phyloP scores from a whole-genome alignment of 2,329 filamentous ascomycete species.

The Phoma herbarum region DNA sequence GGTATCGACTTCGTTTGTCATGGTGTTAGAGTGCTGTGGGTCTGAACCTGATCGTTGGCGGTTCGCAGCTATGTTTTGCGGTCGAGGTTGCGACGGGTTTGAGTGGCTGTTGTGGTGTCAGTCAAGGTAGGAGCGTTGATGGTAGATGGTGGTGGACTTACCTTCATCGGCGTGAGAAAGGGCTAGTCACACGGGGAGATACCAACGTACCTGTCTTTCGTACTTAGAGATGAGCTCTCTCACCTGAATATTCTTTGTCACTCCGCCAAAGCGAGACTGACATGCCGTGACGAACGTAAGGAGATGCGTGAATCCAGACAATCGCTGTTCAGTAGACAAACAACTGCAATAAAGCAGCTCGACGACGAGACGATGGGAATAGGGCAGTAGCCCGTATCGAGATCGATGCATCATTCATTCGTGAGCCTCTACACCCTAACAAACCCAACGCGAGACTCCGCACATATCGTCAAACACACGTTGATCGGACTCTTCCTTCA shows the following conservation, averaged over 20 bases:
- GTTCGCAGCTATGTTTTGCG: not conserved
- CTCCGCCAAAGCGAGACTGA: not conserved
- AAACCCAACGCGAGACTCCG: not conserved
- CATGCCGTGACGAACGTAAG: not conserved
- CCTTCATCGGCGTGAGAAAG: not conserved
- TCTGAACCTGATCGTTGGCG: not conserved
- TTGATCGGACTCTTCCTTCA: not conserved
- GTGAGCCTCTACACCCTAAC: not conserved
- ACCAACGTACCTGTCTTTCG: not conserved
- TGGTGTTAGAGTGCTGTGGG: constrained; percentile 1
- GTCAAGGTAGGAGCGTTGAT: not conserved
- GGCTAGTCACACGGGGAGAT: not conserved
- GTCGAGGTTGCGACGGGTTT: not conserved
- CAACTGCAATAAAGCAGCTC: not conserved
- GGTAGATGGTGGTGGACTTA: not conserved
- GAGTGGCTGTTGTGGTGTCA: not conserved
- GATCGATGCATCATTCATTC: not conserved
- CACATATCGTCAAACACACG: not conserved
- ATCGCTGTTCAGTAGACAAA: not conserved
- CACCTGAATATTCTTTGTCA: not conserved
- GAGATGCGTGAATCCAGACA: not conserved
- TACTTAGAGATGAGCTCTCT: not conserved
- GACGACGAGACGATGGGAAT: no score
- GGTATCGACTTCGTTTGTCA: constrained; percentile 13
- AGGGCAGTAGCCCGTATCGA: no score